Evolutionary conservation across 331 rosid species (phyloP), one percentile per base, ranked within the genome.

Genomic region (Erythrophleum ivorense): DNA sequence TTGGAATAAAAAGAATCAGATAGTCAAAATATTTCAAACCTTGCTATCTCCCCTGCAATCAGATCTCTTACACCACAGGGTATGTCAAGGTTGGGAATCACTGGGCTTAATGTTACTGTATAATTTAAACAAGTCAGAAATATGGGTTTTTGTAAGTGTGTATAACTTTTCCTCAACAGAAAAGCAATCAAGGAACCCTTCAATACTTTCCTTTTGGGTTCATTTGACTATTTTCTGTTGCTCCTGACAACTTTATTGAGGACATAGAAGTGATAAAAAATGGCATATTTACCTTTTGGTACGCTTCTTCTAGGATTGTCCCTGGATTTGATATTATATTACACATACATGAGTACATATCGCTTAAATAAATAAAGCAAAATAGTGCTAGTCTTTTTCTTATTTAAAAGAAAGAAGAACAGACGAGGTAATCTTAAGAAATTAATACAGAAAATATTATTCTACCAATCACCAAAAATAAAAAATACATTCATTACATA

Each of bases 261-360:
- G 9, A 43, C 6, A 43, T 43, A 43, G 46, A 7, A 43, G 9
- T 6, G 46, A 7, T 43, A 43, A 43, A 43, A 43, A 43, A 43
- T 43, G 46, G 46, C 46, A 43, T 43, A 43, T 43, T 43, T 43
- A 43, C 46, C 46, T 43, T 43, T 43, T 43, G 46, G 83, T 83
- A 89, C 65, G 84, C 80, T 79, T 92, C 98, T 86, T 94, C 98
- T 87, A 88, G 94, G 97, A 93, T 85, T 81, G 92, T 92, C 74
- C 78, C 86, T 59, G 10, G 10, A 24, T 10, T 14, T 24, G 65
- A 59, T 59, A 59, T 3, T 59, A 59, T 10, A 24, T 59, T 59
- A 21, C 24, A 21, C 34, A 10, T 59, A 59, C 15, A 24, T 10
- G 45, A 83, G 60, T 65, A 83, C 34, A 53, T 34, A 45, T 34